Evolutionary conservation across 805 yeast species (phyloP).

Genomic region (Groenewaldozyma tartarivorans): DNA sequence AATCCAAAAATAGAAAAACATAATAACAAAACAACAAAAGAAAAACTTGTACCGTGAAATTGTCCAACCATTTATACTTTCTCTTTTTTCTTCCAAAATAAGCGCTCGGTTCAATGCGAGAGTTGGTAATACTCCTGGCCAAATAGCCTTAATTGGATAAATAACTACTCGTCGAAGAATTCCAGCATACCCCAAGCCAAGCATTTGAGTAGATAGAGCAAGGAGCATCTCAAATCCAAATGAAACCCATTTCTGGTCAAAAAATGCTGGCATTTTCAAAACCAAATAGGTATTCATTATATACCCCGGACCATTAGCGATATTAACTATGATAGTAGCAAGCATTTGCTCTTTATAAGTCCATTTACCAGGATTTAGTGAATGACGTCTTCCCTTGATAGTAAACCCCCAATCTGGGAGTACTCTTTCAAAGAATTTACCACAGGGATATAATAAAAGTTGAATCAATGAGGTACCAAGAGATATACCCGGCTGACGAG

Average conservation of each 20-base stretch:
- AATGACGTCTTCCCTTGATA: slow-evolving; percentile 31
- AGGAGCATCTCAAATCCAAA: slow-evolving; percentile 38
- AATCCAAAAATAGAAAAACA: slow-evolving; percentile 46
- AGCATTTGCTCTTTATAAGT: slow-evolving; percentile 55
- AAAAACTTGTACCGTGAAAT: slow-evolving; percentile 42
- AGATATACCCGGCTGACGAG: slow-evolving; percentile 42
- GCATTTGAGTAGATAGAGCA: slow-evolving; percentile 39
- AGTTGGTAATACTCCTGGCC: slow-evolving; percentile 50
- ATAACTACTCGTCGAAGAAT: slow-evolving; percentile 42
- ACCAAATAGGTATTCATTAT: slow-evolving; percentile 13
- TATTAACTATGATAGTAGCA: slow-evolving; percentile 29
- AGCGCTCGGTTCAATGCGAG: slow-evolving; percentile 45
- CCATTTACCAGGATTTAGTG: slow-evolving; percentile 55
- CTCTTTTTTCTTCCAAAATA: slow-evolving; percentile 16
- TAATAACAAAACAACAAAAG: slow-evolving; percentile 27
- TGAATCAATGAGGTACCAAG: slow-evolving; percentile 37
- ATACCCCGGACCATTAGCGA: slow-evolving; percentile 8
- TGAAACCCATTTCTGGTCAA: slow-evolving; percentile 24
- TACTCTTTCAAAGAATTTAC: slow-evolving; percentile 31
- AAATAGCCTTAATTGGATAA: slow-evolving; percentile 35
- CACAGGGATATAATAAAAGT: slow-evolving; percentile 42
- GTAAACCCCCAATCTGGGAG: slow-evolving; percentile 40
- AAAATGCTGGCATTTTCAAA: slow-evolving; percentile 20
- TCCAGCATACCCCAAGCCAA: slow-evolving; percentile 48
- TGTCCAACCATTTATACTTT: slow-evolving; percentile 41